phyloP scores from a whole-genome alignment of 1,139 yeast genomes.

The Pichia sp. region DNA sequence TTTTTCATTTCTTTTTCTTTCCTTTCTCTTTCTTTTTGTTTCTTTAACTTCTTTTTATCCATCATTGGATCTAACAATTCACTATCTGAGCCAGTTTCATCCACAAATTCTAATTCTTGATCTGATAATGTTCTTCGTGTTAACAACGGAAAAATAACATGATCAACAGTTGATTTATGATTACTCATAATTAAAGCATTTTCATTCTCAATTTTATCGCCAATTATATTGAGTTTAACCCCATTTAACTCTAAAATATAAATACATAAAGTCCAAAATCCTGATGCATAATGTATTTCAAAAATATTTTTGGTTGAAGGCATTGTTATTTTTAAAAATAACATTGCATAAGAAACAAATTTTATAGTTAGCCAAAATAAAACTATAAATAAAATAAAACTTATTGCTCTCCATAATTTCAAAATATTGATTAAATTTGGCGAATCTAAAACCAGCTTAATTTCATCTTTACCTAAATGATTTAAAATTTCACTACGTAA shows the following conservation, averaged over 20 bases:
- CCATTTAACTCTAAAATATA: constrained; percentile 33
- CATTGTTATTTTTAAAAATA: constrained; percentile 14
- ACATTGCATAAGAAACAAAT: constrained; percentile 13
- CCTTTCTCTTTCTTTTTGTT: not conserved
- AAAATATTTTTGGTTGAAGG: constrained; percentile 20
- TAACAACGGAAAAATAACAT: constrained; percentile 34
- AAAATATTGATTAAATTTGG: constrained; percentile 9
- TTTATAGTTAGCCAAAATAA: constrained; percentile 18
- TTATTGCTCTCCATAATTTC: constrained; percentile 16
- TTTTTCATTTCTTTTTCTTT: constrained; percentile 4
- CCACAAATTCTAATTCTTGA: not conserved
- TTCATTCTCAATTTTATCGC: constrained; percentile 40
- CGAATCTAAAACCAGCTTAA: constrained; percentile 12
- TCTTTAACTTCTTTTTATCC: not conserved
- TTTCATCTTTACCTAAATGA: constrained; percentile 22
- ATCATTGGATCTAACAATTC: not conserved
- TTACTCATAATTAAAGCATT: constrained; percentile 46
- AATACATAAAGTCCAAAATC: constrained; percentile 28
- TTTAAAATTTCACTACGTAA: constrained; percentile 22
- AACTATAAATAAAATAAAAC: constrained; percentile 17
- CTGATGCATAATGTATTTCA: constrained; percentile 20
- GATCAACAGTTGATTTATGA: constrained; percentile 52
- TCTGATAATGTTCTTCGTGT: constrained; percentile 8
- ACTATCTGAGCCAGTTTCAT: not conserved
- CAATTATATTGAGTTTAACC: constrained; percentile 35